Percentiles rank a stretch among this genome's conserved stretches.
Evolutionary conservation across 345 rosid genomes (phyloP).

Genomic region (Reutealis trisperma): DNA sequence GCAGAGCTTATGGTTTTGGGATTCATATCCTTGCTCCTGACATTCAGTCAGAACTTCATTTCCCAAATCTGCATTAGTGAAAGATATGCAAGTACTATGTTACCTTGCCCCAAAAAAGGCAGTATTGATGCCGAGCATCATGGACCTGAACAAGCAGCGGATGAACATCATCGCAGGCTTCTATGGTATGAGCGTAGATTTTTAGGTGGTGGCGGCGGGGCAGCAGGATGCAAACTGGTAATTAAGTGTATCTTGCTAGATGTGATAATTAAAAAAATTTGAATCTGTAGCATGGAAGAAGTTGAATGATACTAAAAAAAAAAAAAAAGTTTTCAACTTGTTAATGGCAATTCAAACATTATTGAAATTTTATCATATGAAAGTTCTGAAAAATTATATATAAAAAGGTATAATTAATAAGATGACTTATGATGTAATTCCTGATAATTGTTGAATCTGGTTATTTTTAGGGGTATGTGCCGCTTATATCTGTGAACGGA

Average conservation of each 20-base stretch:
- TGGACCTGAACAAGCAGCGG: not conserved
- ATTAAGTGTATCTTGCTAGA: not conserved
- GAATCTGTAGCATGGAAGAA: not conserved
- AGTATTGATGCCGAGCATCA: slow-evolving; percentile 4
- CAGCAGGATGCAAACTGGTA: slow-evolving; percentile 38
- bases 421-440: not conserved
- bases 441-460: not conserved
- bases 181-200: slow-evolving; percentile 44
- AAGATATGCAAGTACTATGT: slow-evolving; percentile 63
- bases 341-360: too few species aligned
- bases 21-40: slow-evolving; percentile 77
- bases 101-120: slow-evolving; percentile 56
- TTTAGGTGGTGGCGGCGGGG: slow-evolving; percentile 37
- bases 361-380: too few species aligned
- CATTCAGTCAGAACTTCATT: slow-evolving; percentile 83
- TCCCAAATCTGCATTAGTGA: slow-evolving; percentile 60
- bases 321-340: too few species aligned
- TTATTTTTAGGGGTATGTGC: slow-evolving; percentile 61
- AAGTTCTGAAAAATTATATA: not conserved
- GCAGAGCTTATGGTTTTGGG: slow-evolving; percentile 97
- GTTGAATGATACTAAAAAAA: too few species aligned
- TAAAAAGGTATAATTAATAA: not conserved
- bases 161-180: slow-evolving; percentile 41
- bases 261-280: not conserved
- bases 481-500: slow-evolving; percentile 74